These are phyloP conservation scores for Coemansia sp. DNA, from an alignment of 192 early-diverging fungal species.

Conservation along the genomic window DNA sequence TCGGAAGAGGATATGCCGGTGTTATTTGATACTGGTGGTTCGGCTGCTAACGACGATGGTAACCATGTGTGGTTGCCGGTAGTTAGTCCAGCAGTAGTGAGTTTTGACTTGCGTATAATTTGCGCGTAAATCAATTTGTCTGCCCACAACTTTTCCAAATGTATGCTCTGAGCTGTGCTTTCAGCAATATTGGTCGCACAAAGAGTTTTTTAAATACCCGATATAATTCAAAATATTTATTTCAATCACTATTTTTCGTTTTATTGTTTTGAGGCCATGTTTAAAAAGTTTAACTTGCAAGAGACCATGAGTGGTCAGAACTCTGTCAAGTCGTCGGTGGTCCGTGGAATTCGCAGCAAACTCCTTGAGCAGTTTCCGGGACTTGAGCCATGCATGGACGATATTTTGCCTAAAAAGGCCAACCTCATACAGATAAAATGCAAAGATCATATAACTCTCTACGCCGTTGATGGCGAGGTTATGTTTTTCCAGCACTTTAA, in stretches of 20 bases:
- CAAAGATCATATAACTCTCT: conserved; percentile 84
- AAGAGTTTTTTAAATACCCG: not conserved
- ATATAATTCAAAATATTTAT: not conserved
- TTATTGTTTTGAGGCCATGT: conserved; percentile 52
- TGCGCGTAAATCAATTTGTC: conserved; percentile 11
- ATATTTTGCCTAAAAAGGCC: conserved; percentile 95
- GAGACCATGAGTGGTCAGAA: conserved; percentile 73
- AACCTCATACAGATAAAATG: conserved; percentile 86
- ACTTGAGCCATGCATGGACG: conserved; percentile 83
- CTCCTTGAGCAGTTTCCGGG: conserved; percentile 87
- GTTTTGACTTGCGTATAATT: conserved; percentile 20
- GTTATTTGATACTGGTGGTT: conserved; percentile 15
- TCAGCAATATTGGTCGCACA: too few species aligned
- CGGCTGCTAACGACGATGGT: not conserved
- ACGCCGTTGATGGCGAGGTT: conserved; percentile 79
- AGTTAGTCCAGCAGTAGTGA: conserved; percentile 29
- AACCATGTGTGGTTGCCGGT: conserved; percentile 35
- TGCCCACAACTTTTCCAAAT: not conserved
- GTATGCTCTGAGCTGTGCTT: not conserved
- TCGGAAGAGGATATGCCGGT: not conserved
- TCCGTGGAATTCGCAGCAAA: conserved; percentile 79
- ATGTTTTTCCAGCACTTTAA: conserved; percentile 96
- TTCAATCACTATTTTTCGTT: not conserved
- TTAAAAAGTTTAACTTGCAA: conserved; percentile 80
- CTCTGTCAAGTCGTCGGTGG: conserved; percentile 89